Conservation (phyloP, 2,329 filamentous ascomycete species). For the Endoconidiophora polonica region DNA sequence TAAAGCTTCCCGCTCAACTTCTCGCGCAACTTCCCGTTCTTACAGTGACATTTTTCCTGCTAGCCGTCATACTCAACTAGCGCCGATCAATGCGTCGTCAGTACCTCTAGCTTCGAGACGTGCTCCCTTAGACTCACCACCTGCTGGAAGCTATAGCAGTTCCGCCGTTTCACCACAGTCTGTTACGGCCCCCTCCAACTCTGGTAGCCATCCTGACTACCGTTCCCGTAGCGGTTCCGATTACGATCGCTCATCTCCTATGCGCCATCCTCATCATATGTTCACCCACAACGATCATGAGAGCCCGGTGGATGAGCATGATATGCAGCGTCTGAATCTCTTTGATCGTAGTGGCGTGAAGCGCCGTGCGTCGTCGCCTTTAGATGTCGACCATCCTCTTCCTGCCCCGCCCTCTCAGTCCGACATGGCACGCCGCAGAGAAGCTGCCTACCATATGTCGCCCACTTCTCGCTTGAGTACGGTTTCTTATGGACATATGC, state of each 20-base stretch:
- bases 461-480: constrained; percentile 33
- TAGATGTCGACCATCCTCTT: constrained; percentile 28
- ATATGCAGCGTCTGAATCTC: constrained; percentile 25
- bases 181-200: constrained; percentile 25
- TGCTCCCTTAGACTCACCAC: constrained; percentile 26
- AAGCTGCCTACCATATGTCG: constrained; percentile 32
- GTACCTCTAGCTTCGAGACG: constrained; percentile 27
- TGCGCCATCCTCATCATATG: constrained; percentile 24
- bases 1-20: constrained; percentile 27
- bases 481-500: constrained; percentile 28
- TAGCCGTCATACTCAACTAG: constrained; percentile 24
- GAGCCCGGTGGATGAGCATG: constrained; percentile 30
- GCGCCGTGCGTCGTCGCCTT: constrained; percentile 38
- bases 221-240: constrained; percentile 23
- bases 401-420: constrained; percentile 23
- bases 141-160: constrained; percentile 25
- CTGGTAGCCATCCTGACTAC: constrained; percentile 23
- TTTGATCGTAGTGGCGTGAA: constrained; percentile 37
- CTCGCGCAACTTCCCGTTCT: constrained; percentile 4
- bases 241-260: constrained; percentile 29
- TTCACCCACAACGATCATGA: constrained; percentile 25
- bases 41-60: constrained; percentile 17
- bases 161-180: constrained; percentile 32
- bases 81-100: constrained; percentile 24
- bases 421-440: constrained; percentile 32